Evolutionary conservation across 1,284 basidiomycete genomes (phyloP), one percentile per base, ranked within the genome.

Genomic region (Cerioporus squamosus): DNA sequence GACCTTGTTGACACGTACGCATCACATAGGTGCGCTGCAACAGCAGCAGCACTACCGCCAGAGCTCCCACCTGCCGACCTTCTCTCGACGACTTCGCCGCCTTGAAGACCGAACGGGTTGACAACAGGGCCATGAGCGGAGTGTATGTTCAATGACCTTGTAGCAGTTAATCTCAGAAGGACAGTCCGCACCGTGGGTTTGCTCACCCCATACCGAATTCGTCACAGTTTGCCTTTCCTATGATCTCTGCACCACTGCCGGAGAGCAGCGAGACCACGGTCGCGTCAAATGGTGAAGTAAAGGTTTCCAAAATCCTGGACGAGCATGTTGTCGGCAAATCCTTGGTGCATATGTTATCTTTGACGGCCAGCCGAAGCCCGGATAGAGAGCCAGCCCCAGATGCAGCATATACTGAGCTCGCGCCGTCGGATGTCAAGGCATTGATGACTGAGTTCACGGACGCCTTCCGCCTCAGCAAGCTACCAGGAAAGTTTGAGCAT

Each of bases 131-230:
- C 93, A 66, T 91, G 85, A 2, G 81, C 68, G 0, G 90, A 86
- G 68, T 94, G 81, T 2, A 80, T 69, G 65, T 92, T 94, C 61
- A 90, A 72, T 4, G 93, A 95, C 7, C 92, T 94, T 62, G 0
- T 2, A 1, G 8, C 12, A 8, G 24, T 55, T 15, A 66, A 68
- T 20, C 70, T 46, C 56, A 70, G 23, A 61, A 1, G 48, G 61
- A 45, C 17, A 23, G 48, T 44, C 33, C 55, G 24, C 3, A 17
- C 36, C 48, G 45, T 8, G 72, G 80, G 18, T 61, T 10, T 7
- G 20, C 62, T 55, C 42, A 95, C 90, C 97, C 97, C 97, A 99
- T 99, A 0, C 96, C 96, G 74, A 99, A 99, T 73, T 98, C 97
- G 72, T 99, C 97, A 74, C 95, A 95, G 71, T 98, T 98, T 0